phyloP scores from a whole-genome alignment of 2,329 filamentous ascomycete species.

The Ophiocordyceps camponoti-leonardi region DNA sequence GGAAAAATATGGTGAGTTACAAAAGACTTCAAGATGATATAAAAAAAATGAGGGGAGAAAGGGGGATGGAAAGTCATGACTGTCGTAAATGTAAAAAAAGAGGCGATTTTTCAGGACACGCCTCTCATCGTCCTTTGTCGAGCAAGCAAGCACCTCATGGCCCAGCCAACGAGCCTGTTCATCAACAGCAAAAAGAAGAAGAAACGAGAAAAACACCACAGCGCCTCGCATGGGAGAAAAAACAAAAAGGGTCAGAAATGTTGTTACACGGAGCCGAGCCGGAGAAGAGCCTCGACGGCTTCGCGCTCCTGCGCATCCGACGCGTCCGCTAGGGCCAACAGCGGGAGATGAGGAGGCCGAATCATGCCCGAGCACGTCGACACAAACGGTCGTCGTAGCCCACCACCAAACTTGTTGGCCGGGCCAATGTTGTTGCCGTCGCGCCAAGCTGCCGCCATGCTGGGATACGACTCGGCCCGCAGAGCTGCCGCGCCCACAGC shows the following conservation, averaged over 20 bases:
- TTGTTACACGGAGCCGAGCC: slow-evolving; percentile 61
- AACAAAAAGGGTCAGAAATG: slow-evolving; percentile 6
- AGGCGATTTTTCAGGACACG: slow-evolving; percentile 9
- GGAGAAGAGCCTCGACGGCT: slow-evolving; percentile 64
- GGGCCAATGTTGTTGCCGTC: slow-evolving; percentile 21
- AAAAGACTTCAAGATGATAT: too few relatives aligned
- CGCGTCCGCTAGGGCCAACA: slow-evolving; percentile 30
- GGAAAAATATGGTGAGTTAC: neutral
- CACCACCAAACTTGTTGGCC: slow-evolving; percentile 26
- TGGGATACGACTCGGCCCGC: slow-evolving; percentile 47
- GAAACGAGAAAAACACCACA: slow-evolving; percentile 12
- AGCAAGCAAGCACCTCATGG: slow-evolving; percentile 15
- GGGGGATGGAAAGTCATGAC: slow-evolving; percentile 12
- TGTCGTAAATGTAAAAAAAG: slow-evolving; percentile 10
- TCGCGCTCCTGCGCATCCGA: slow-evolving; percentile 62
- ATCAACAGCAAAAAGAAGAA: slow-evolving; percentile 5
- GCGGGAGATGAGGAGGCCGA: slow-evolving; percentile 33
- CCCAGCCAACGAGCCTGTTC: slow-evolving; percentile 13
- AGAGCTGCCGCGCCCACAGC: slow-evolving; percentile 74
- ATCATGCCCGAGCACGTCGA: slow-evolving; percentile 34
- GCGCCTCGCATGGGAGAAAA: slow-evolving; percentile 31
- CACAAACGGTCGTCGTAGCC: slow-evolving; percentile 29
- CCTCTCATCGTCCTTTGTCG: slow-evolving; percentile 14
- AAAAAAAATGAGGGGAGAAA: neutral
- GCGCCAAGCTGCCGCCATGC: slow-evolving; percentile 37